Base-by-base conservation (phyloP, 768 basidiomycete genomes). In the Amanita polypyramis region DNA sequence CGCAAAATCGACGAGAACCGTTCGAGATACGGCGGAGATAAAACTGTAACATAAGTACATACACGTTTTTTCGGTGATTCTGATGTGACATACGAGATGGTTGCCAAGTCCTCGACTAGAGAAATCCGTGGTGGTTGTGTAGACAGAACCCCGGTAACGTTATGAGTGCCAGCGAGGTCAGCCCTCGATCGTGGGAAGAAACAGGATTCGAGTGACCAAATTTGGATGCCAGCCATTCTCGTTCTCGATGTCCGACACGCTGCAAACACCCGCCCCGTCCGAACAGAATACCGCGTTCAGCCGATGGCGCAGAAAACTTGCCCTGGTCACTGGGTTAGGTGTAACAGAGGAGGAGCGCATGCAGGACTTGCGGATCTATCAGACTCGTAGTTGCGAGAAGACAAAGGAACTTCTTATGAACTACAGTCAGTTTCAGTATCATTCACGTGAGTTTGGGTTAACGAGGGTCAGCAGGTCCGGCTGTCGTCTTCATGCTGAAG, bases 401-500 rank as follows among this genome's bases (percentile, higher is more conserved):
- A 80, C 74, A 67, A 87, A 86, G 61, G 64, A 66, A 33, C 77
- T 80, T 45, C 62, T 90, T 33, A 74, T 86, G 70, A 68, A 77
- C 48, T 76, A 73, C 59, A 88, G 87, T 88, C 52, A 53, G 84
- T 73, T 27, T 36, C 46, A 47, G 11, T 17, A 25, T 30, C 37
- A 33, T 47, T 30, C 47, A 52, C 44, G 45, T 54, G 17, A 51
- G 43, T 19, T 43, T 48, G 53, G 52, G 51, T 47, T 35, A 49
- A 46, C 14, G 44, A 46, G 38, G 45, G 2, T 21, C 51, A 11
- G 5, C 49, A 96, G 94, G 91, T 60, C 92, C 93, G 9, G 68
- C 80, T 2, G 77, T 97, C 1, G 76, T 82, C 7, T 96, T 97
- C 67, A 90, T 99, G 84, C 72, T 93, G 32, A 84, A 91, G 58